These are phyloP conservation scores for Glycyrrhiza uralensis DNA, from an alignment of 306 rosid genomes.

Conservation along the genomic window DNA sequence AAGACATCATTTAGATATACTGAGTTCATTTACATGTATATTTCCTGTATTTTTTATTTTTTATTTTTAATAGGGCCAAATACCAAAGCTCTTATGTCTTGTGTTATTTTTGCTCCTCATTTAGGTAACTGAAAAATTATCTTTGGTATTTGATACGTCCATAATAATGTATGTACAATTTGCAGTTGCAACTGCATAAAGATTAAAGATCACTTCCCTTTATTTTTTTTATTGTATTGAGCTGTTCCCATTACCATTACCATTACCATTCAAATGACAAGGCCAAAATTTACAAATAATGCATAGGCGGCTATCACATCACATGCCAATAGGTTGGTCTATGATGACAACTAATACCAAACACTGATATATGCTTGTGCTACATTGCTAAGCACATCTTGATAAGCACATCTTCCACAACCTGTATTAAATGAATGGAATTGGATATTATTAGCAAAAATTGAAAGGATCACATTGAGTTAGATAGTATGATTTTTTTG, in stretches of 20 bases:
- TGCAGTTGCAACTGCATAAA: slow-evolving; percentile 18
- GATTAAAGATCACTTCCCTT: not conserved
- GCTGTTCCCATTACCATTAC: not conserved
- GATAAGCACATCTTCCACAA: no score
- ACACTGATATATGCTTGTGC: not conserved
- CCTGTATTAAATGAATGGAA: no score
- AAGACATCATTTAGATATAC: not conserved
- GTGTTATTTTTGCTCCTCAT: not conserved
- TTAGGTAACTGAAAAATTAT: not conserved
- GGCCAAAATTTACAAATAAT: slow-evolving; percentile 10
- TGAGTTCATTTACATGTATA: slow-evolving; percentile 26
- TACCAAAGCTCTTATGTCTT: not conserved
- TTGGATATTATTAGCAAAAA: no score
- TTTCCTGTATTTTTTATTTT: not conserved
- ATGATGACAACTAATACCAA: not conserved
- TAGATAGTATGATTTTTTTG: slow-evolving; percentile 19
- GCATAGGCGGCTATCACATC: not conserved
- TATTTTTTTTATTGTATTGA: not conserved
- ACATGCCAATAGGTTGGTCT: not conserved
- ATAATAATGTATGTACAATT: slow-evolving; percentile 7
- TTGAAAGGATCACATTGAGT: no score
- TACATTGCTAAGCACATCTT: no score
- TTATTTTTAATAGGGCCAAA: not conserved
- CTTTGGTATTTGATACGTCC: not conserved
- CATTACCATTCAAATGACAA: not conserved